Evolutionary conservation across 1,284 basidiomycete species (phyloP), one percentile per base, ranked within the genome.

Genomic region (Sphagnurus paluster): DNA sequence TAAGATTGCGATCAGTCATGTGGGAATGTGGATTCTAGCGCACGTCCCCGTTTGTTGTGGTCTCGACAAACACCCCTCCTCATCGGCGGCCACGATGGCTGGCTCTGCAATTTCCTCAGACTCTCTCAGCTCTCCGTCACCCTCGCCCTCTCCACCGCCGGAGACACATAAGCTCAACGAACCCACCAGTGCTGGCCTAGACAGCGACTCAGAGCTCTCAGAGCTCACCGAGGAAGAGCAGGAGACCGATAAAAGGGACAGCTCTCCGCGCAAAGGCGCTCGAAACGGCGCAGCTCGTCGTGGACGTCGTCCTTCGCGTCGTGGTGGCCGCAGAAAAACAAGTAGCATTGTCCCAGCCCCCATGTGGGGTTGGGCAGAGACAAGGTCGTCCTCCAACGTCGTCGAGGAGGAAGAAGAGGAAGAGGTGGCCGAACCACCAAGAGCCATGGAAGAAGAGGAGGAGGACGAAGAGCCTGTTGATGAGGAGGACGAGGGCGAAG

Each of bases 221-320:
- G 86, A 88, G 63, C 79, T 89, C 61, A 89, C 86, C 25, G 86
- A 89, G 59, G 86, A 88, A 59, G 87, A 89, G 56, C 78, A 83
- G 55, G 82, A 83, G 53, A 47, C 55, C 39, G 59, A 62, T 46
- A 59, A 62, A 45, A 55, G 58, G 50, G 39, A 51, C 28, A 57
- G 53, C 29, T 43, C 52, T 49, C 49, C 39, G 26, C 49, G 39
- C 17, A 50, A 45, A 39, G 43, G 48, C 23, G 39, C 32, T 24
- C 28, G 51, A 23, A 52, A 49, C 24, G 38, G 39, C 26, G 24
- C 33, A 44, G 42, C 51, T 38, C 53, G 55, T 39, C 52, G 57
- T 42, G 56, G 54, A 20, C 25, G 52, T 46, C 51, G 52, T 25
- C 44, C 50, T 34, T 49, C 49, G 35, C 58, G 53, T 46, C 56